Evolutionary conservation across 192 early-diverging fungal genomes (phyloP).

Genomic region (Dispira simplex): DNA sequence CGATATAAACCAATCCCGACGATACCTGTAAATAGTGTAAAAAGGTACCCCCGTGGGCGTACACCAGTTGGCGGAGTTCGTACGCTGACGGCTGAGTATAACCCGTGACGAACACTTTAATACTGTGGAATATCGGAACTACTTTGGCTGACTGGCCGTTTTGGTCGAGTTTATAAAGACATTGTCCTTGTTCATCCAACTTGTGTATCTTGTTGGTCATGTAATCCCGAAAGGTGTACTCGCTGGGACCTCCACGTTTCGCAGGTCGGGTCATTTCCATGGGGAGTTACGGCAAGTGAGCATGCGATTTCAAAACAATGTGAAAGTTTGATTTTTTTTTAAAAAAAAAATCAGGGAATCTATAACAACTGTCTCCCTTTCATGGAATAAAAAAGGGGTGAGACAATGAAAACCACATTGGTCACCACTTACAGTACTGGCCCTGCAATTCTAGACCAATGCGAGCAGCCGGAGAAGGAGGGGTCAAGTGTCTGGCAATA

Average conservation of each 20-base stretch:
- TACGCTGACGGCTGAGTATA: conserved; percentile 42
- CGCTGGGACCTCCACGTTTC: background rate
- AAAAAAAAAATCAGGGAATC: no score
- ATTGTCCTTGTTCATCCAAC: conserved; percentile 28
- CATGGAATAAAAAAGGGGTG: no score
- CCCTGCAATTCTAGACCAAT: no score
- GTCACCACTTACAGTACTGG: no score
- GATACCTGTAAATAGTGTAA: conserved; percentile 37
- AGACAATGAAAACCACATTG: no score
- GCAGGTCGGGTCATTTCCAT: no score
- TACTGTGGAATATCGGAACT: background rate
- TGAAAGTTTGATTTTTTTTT: no score
- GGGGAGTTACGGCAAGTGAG: no score
- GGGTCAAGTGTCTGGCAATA: no score
- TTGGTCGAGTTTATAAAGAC: background rate
- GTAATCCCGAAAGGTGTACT: conserved; percentile 23
- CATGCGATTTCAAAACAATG: no score
- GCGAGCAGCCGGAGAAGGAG: no score
- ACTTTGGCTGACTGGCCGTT: background rate
- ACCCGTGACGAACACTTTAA: conserved; percentile 44
- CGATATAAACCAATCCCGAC: conserved; percentile 40
- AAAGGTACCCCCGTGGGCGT: conserved; percentile 36
- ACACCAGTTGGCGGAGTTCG: conserved; percentile 30
- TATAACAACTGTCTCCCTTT: no score
- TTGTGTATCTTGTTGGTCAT: conserved; percentile 32